Base-by-base conservation (phyloP, 1,139 yeast species). In the Eremothecium gossypii region DNA sequence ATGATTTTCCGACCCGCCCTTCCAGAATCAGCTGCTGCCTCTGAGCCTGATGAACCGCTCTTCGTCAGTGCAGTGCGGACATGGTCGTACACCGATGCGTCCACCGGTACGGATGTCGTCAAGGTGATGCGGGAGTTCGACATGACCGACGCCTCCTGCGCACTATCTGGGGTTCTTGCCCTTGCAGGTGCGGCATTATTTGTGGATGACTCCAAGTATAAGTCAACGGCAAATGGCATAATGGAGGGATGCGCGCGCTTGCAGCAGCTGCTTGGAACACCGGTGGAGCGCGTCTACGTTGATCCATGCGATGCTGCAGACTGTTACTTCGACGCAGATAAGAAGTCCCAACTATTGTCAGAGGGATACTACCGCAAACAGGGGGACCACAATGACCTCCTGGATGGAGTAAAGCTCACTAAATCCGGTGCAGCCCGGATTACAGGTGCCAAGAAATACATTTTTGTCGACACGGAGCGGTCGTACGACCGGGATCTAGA, bases 91-190 rank as follows among this genome's bases (percentile, higher is more conserved):
- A 48, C 41, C 31, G 49, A 50, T 8, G 55, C 58, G 9, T 47
- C 57, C 2, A 48, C 50, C 10, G 53, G 57, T 34, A 55, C 52
- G 28, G 38, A 53, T 8, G 48, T 50, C 17, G 54, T 60, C 3
- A 48, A 54, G 29, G 38, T 60, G 23, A 44, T 49, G 26, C 63
- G 60, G 39, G 48, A 55, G 4, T 50, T 56, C 32, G 62, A 59
- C 38, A 60, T 62, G 57, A 77, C 74, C 50, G 84, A 80, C 53
- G 68, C 80, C 49, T 74, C 83, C 8, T 83, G 94, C 56, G 81
- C 79, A 56, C 71, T 81, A 39, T 91, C 87, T 30, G 85, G 89
- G 1, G 76, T 81, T 66, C 71, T 79, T 52, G 82, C 84, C 0
- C 60, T 83, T 30, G 86, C 86, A 2, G 77, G 84, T 6, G 77